Conservation (phyloP, 495 filamentous ascomycete species). For the Aspergillus ellipticus region DNA sequence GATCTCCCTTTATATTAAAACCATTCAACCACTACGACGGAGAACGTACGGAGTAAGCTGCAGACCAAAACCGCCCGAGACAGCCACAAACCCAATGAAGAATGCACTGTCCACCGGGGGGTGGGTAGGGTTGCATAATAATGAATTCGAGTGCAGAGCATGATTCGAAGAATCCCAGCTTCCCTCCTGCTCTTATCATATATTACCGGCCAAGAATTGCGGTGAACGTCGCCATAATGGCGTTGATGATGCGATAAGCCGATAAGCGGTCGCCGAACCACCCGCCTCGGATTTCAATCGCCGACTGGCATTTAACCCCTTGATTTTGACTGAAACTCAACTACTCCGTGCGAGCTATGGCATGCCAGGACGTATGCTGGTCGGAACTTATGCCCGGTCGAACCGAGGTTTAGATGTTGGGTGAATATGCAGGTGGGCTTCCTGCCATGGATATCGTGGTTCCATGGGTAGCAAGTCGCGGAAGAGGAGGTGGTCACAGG, state of each 20-base stretch:
- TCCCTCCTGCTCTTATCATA: not conserved
- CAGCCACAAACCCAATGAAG: no score
- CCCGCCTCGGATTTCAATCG: not conserved
- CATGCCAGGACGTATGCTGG: not conserved
- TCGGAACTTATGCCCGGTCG: not conserved
- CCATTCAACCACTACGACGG: no score
- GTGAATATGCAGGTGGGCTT: not conserved
- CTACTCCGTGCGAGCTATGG: no score
- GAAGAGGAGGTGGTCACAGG: not conserved
- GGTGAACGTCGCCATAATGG: constrained; percentile 1
- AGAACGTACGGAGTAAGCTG: no score
- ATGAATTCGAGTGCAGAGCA: no score
- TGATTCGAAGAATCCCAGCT: not conserved
- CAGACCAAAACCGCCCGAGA: no score
- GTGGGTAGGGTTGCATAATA: no score
- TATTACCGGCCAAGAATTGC: not conserved
- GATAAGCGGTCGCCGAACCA: not conserved
- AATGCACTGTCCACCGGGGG: no score
- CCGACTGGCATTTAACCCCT: not conserved
- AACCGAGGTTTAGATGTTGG: not conserved
- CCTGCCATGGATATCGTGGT: not conserved
- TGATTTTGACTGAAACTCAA: no score
- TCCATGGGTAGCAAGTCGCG: not conserved
- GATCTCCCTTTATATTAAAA: no score
- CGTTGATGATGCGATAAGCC: not conserved